Evolutionary conservation across 805 yeast species (phyloP), one percentile per base, ranked within the genome.

Genomic region (Tetrapisispora phaffii): DNA sequence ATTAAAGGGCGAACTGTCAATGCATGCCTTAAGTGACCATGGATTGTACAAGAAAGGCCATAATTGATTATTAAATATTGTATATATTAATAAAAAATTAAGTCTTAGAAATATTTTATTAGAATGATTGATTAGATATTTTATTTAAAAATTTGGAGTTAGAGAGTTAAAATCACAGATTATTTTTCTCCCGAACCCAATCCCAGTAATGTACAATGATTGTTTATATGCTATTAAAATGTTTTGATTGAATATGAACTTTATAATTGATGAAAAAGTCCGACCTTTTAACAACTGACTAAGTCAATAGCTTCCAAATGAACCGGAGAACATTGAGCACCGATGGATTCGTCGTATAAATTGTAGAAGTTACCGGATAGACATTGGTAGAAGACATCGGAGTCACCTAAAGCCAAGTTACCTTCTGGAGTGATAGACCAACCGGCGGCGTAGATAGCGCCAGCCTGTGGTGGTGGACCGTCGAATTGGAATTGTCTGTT

Each of bases 361-460:
- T 82, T 82, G 79, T 79, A 81, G 75, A 82, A 82, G 57, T 69
- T 71, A 52, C 88, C 89, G 26, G 86, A 79, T 53, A 74, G 60
- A 70, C 89, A 82, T 68, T 80, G 80, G 73, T 74, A 80, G 70
- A 81, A 81, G 39, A 72, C 68, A 44, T 74, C 74, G 36, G 62
- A 57, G 51, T 66, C 60, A 63, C 84, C 85, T 48, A 80, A 62
- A 29, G 83, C 82, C 55, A 79, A 71, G 62, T 69, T 68, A 39
- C 74, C 77, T 36, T 70, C 76, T 50, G 58, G 53, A 41, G 73
- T 65, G 39, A 75, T 65, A 40, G 75, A 69, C 80, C 79, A 74
- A 47, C 80, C 80, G 39, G 73, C 73, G 49, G 81, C 79, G 52
- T 71, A 73, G 51, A 74, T 68, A 41, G 79, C 68, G 57, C 79